phyloP scores from a whole-genome alignment of 768 basidiomycete genomes.

The Mrakia gelida region DNA sequence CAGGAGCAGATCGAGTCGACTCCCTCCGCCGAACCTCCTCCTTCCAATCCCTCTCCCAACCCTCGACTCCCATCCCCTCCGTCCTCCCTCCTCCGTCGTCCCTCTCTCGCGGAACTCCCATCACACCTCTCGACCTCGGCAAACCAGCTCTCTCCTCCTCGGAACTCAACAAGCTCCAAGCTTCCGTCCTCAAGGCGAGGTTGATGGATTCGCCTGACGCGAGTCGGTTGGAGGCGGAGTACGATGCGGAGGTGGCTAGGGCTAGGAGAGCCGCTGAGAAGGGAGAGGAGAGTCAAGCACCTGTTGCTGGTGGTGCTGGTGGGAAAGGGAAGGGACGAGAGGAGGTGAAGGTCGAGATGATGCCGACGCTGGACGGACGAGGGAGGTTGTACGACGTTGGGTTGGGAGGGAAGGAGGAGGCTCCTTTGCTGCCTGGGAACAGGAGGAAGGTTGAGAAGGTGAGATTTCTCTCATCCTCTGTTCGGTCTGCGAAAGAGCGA shows the following conservation, averaged over 20 bases:
- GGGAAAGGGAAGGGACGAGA: slow-evolving; percentile 43
- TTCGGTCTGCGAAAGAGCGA: not conserved
- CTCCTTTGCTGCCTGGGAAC: slow-evolving; percentile 60
- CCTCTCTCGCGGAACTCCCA: slow-evolving; percentile 42
- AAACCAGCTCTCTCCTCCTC: slow-evolving; percentile 43
- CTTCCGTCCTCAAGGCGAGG: slow-evolving; percentile 84
- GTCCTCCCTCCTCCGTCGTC: slow-evolving; percentile 79
- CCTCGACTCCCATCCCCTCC: slow-evolving; percentile 75
- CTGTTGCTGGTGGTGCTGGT: slow-evolving; percentile 43
- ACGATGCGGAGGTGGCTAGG: slow-evolving; percentile 59
- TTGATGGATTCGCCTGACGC: slow-evolving; percentile 77
- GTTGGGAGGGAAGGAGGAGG: slow-evolving; percentile 54
- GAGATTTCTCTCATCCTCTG: slow-evolving; percentile 22
- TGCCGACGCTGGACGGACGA: slow-evolving; percentile 80
- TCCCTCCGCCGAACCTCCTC: slow-evolving; percentile 24
- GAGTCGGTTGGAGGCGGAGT: slow-evolving; percentile 71
- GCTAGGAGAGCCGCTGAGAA: slow-evolving; percentile 42
- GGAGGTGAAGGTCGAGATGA: slow-evolving; percentile 66
- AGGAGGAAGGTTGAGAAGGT: slow-evolving; percentile 70
- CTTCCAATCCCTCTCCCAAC: slow-evolving; percentile 35
- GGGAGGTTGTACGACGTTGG: slow-evolving; percentile 91
- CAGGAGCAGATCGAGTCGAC: slow-evolving; percentile 22
- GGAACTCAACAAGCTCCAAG: slow-evolving; percentile 86
- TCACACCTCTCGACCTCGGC: slow-evolving; percentile 13
- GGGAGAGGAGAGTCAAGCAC: slow-evolving; percentile 46